Evolutionary conservation across 1,284 basidiomycete genomes (phyloP), one percentile per base, ranked within the genome.

Genomic region (Pterulicium gracile): DNA sequence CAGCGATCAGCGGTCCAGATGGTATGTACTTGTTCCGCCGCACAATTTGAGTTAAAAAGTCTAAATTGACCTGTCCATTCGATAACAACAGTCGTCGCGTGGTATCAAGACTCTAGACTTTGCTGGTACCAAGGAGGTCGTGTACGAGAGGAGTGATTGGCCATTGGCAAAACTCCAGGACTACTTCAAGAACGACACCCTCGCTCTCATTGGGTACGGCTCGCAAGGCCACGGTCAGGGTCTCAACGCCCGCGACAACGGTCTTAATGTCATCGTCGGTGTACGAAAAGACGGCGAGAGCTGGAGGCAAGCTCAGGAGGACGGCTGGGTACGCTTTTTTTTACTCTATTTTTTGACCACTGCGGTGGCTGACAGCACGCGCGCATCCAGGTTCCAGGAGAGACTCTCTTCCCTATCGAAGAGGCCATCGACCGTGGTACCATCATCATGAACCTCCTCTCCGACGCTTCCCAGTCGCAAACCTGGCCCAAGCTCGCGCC

Each of bases 371-470:
- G 24, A 47, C 45, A 17, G 21, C 36, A 7, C 47, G n/a, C 42
- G 3, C 48, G 47, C 41, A 21, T 43, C 34, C 50, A 88, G 84
- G 79, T 96, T 24, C 94, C 95, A 44, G 95, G 94, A 57, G 87
- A 98, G 79, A 97, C 89, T 55, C 83, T 99, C 57, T 98, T 99
- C 79, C 77, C 93, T 59, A 98, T 99, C 59, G 91, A 98, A 60
- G 94, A 98, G 68, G 96, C 96, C 54, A 97, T 98, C 68, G 75
- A 87, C 56, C 81, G 78, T 57, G 96, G 95, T 45, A 96, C 95
- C 34, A 96, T 98, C 75, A 90, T 98, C 79, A 98, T 98, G 96
- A 98, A 98, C 79, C 77, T 99, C 49, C 83, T 99, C 57, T 98
- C 94, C 47, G 96, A 99, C 64, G 96, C 96, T 45, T 95, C 95